phyloP scores from a whole-genome alignment of 1,284 basidiomycete genomes.

The Cryptococcus jaspeensis region DNA sequence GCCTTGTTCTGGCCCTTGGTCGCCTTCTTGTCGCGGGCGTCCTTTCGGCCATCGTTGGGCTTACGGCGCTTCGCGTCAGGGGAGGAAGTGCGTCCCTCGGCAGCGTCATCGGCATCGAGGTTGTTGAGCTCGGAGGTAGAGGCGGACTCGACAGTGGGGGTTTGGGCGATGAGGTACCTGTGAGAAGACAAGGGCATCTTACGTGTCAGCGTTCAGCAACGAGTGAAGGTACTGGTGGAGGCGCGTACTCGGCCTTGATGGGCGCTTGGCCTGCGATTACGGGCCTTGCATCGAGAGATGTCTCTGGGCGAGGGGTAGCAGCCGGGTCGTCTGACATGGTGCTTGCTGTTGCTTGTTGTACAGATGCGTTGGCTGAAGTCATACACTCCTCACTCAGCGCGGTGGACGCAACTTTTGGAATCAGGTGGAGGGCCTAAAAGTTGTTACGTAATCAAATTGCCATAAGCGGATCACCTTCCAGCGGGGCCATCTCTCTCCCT shows the following conservation, averaged over 20 bases:
- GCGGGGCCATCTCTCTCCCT: not conserved
- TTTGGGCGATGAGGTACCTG: slow-evolving; percentile 62
- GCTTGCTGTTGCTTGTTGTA: not conserved
- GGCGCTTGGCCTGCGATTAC: slow-evolving; percentile 54
- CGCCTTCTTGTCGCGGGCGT: slow-evolving; percentile 61
- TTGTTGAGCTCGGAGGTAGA: slow-evolving; percentile 20
- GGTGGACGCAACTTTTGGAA: not conserved
- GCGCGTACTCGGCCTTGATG: slow-evolving; percentile 66
- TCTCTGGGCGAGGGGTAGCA: slow-evolving; percentile 22
- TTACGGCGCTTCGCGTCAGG: slow-evolving; percentile 46
- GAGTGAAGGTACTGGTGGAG: not conserved
- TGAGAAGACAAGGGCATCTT: not conserved
- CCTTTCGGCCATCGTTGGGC: slow-evolving; percentile 48
- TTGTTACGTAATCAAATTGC: slow-evolving; percentile 1
- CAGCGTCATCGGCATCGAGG: slow-evolving; percentile 62
- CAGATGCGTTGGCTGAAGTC: not conserved
- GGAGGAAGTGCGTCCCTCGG: slow-evolving; percentile 57
- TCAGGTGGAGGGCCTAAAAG: not conserved
- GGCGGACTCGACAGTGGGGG: slow-evolving; percentile 55
- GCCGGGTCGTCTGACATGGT: slow-evolving; percentile 23
- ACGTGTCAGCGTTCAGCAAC: not conserved
- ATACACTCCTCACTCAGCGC: not conserved
- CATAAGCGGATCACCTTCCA: not conserved
- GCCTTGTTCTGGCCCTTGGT: slow-evolving; percentile 75
- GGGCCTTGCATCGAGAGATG: slow-evolving; percentile 22